Base-by-base conservation (phyloP, 805 yeast genomes). In the Peterozyma xylosa region DNA sequence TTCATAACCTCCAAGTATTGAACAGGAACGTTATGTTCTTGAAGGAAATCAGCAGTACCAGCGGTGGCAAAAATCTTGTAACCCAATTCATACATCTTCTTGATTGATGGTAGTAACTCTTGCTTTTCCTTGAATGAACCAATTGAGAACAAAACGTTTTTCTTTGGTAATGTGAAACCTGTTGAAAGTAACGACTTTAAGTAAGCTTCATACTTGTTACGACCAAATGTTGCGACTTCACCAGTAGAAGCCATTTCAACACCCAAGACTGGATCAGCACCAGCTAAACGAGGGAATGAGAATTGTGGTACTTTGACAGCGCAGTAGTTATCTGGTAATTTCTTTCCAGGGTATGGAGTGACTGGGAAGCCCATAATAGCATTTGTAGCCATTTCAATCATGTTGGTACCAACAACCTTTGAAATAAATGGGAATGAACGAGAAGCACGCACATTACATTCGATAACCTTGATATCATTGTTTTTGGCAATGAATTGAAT, bases 171-270 rank as follows among this genome's bases (percentile, higher is more conserved):
- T 59, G 80, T 82, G 80, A 93, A 89, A 15, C 99, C 99, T 45
- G 97, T 89, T 11, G 99, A 88, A 47, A 93, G 74, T 66, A 93
- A 74, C 30, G 97, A 85, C 70, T 93, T 95, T 68, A 93, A 68
- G 71, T 93, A 93, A 17, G 99, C 99, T 71, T 95, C 99, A 60
- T 89, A 90, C 68, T 91, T 91, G 73, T 90, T 83, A 59, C 76
- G 88, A 58, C 99, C 99, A 61, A 93, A 91, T 50, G 95, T 79
- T 41, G 99, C 99, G 59, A 90, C 97, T 67, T 89, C 98, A 75
- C 98, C 98, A 49, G 98, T 91, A 30, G 97, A 91, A 15, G 98
- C 96, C 98, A 91, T 91, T 70, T 91, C 98, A 52, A 91, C 98
- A 70, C 98, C 98, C 53, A 91, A 73, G 49, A 91, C 89, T 43